phyloP scores from a whole-genome alignment of 352 stramenopile genomes.

The Phytopythium mirpurense region DNA sequence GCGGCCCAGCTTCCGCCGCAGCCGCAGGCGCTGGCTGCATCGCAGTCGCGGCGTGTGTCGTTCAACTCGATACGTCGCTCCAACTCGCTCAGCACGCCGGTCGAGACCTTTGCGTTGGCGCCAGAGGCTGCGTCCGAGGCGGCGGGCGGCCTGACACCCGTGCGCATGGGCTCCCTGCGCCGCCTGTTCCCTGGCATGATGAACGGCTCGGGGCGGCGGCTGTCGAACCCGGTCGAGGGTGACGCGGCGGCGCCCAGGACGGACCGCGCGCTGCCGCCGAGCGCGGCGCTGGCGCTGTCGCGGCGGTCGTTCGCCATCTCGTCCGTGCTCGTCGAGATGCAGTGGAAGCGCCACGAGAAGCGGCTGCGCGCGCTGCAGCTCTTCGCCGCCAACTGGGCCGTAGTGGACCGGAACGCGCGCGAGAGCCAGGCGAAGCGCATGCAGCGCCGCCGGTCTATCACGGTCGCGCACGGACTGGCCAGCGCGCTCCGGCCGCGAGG shows the following conservation, averaged over 20 bases:
- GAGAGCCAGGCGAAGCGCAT: not conserved
- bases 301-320: constrained; percentile 1
- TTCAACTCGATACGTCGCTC: not conserved
- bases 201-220: not conserved
- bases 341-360: constrained; percentile 38
- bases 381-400: constrained; percentile 18
- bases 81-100: not conserved
- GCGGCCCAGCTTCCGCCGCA: not conserved
- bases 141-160: not conserved
- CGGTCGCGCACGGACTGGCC: constrained; percentile 1
- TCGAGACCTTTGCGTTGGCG: not conserved
- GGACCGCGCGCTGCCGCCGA: too few relatives aligned
- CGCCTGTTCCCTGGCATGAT: not conserved
- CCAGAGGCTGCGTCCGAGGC: not conserved
- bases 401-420: constrained; percentile 17
- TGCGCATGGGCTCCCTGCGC: not conserved
- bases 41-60: not conserved
- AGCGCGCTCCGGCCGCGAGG: not conserved
- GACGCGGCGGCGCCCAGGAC: not conserved
- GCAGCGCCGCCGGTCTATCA: constrained; percentile 26
- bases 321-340: constrained; percentile 22
- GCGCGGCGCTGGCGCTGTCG: too few relatives aligned
- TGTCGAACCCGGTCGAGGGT: not conserved
- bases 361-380: constrained; percentile 34
- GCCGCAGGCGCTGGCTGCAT: not conserved